A percentile compares a stretch with the other conserved stretches of the same genome.
Conservation (phyloP, 208 protist genomes). For the Leishmania aethiopica region DNA sequence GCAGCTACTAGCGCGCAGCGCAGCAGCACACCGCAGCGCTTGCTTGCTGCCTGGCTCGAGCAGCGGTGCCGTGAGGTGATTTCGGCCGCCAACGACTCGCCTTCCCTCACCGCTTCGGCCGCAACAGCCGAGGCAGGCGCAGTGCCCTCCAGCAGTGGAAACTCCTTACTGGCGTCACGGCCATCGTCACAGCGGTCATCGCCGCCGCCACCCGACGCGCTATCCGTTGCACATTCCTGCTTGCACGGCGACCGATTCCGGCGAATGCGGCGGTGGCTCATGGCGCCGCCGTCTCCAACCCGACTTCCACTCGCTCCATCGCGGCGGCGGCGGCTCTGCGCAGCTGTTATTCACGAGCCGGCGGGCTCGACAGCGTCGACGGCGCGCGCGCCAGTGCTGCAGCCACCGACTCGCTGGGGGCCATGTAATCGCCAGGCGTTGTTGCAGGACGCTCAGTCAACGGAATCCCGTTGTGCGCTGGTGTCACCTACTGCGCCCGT, state of each 20-base stretch:
- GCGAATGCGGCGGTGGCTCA: constrained; percentile 3
- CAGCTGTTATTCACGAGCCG: background rate
- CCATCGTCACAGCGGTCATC: background rate
- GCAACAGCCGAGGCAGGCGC: background rate
- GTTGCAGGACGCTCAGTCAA: background rate
- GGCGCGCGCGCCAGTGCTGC: background rate
- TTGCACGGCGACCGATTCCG: background rate
- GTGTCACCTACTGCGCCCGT: background rate
- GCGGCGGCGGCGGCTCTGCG: background rate
- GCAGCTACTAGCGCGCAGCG: background rate
- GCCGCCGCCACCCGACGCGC: background rate
- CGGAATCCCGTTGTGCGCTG: background rate
- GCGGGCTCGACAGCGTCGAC: background rate
- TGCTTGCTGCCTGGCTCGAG: constrained; percentile 15
- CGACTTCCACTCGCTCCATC: background rate
- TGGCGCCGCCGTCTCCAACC: background rate
- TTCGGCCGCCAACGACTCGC: background rate
- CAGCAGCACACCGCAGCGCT: constrained; percentile 6
- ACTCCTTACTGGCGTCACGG: background rate
- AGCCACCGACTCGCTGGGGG: background rate
- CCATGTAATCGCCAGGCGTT: background rate
- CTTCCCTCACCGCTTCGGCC: background rate
- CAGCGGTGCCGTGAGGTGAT: background rate
- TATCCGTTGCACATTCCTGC: background rate
- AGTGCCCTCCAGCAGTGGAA: background rate